These are phyloP conservation scores for Paramecium biaurelia DNA, from an alignment of 73 alveolate species.

Conservation along the genomic window DNA sequence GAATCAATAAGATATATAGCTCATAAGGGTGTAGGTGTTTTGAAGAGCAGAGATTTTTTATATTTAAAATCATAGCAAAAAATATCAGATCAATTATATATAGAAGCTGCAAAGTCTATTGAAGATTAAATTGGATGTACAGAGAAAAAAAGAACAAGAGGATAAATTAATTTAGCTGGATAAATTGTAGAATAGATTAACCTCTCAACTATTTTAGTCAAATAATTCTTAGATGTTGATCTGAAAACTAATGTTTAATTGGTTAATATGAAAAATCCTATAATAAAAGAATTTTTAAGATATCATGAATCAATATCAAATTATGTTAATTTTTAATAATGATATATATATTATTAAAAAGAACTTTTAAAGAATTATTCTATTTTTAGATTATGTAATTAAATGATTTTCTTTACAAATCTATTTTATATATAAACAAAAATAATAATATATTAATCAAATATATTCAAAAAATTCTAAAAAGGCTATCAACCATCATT, in stretches of 20 bases:
- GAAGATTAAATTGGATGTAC: neutral
- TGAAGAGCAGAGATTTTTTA: neutral
- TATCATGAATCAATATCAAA: neutral
- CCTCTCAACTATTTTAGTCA: neutral
- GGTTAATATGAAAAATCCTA: neutral
- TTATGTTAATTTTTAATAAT: neutral
- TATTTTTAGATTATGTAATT: no score
- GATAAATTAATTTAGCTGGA: constrained; percentile 28
- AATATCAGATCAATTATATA: neutral
- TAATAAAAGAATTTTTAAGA: neutral
- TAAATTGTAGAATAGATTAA: neutral
- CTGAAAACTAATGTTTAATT: constrained; percentile 1
- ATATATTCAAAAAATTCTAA: no score
- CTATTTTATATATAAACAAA: no score
- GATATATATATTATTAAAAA: neutral
- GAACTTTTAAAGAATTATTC: no score
- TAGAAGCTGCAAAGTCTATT: neutral
- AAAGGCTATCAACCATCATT: no score
- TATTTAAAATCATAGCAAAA: neutral
- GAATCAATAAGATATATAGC: constrained; percentile 2
- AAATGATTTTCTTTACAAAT: no score
- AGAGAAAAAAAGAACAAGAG: constrained; percentile 34
- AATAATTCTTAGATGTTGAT: constrained; percentile 33
- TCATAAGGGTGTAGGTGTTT: neutral
- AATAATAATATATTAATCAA: no score